Evolutionary conservation across 441 rosid species (phyloP).

Genomic region (Erysimum pusillum): DNA sequence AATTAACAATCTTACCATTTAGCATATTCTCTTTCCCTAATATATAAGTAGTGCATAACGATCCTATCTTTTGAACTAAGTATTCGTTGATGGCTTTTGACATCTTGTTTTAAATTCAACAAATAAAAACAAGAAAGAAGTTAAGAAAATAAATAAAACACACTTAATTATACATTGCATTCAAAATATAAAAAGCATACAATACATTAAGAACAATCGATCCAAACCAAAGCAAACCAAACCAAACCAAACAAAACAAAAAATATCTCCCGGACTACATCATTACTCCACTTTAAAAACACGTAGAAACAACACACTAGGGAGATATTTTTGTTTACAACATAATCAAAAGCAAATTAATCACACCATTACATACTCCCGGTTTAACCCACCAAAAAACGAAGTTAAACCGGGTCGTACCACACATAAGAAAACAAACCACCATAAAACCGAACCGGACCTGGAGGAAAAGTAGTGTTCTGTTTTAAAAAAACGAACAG

Average conservation of each 20-base stretch:
- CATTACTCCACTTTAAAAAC: slow-evolving; percentile 48
- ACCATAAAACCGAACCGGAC: slow-evolving; percentile 37
- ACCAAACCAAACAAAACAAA: slow-evolving; percentile 2
- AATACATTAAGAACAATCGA: neutral
- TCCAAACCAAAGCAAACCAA: slow-evolving; percentile 1
- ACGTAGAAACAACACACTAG: slow-evolving; percentile 48
- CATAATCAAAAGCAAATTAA: slow-evolving; percentile 17
- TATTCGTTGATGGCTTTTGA: neutral
- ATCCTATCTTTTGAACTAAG: no score
- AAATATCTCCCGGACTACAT: slow-evolving; percentile 42
- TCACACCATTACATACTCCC: slow-evolving; percentile 24
- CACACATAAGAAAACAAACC: slow-evolving; percentile 14
- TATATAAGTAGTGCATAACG: no score
- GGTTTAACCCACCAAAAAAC: slow-evolving; percentile 44
- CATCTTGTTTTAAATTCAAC: neutral
- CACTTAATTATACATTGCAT: slow-evolving; percentile 27
- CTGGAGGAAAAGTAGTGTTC: slow-evolving; percentile 24
- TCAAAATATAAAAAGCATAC: neutral
- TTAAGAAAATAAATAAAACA: slow-evolving; percentile 2
- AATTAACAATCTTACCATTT: no score
- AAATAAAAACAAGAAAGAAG: neutral
- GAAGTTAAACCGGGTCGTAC: slow-evolving; percentile 38
- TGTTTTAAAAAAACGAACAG: slow-evolving; percentile 46
- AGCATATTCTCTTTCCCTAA: no score
- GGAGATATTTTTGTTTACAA: slow-evolving; percentile 41